These are phyloP conservation scores for Pythium dissotocum DNA, from an alignment of 352 stramenopile genomes.

Conservation along the genomic window DNA sequence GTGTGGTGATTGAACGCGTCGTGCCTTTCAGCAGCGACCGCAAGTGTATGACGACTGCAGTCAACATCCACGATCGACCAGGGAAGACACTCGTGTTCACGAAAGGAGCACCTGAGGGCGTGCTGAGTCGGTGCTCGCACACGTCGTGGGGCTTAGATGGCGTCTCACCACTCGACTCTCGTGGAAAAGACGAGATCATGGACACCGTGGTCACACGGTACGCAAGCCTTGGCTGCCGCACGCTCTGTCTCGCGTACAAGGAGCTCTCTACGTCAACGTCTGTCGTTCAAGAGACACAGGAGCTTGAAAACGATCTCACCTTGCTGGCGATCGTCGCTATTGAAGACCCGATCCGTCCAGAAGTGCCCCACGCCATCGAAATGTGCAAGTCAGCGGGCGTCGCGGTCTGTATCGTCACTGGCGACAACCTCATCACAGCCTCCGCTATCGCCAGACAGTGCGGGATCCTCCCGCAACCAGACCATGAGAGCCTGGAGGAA, in stretches of 20 bases:
- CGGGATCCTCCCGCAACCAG: slow-evolving; percentile 78
- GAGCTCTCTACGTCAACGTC: slow-evolving; percentile 28
- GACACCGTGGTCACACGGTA: slow-evolving; percentile 62
- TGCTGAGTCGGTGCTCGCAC: slow-evolving; percentile 46
- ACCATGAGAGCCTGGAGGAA: slow-evolving; percentile 4
- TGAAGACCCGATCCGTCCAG: slow-evolving; percentile 90
- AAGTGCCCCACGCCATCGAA: slow-evolving; percentile 89
- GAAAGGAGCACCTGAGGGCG: slow-evolving; percentile 58
- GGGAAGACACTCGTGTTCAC: slow-evolving; percentile 32
- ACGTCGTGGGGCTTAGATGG: slow-evolving; percentile 16
- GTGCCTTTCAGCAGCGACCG: slow-evolving; percentile 91
- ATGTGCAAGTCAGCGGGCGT: slow-evolving; percentile 93
- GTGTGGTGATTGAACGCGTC: slow-evolving; percentile 31
- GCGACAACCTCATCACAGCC: slow-evolving; percentile 91
- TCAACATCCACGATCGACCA: slow-evolving; percentile 30
- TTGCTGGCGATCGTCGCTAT: slow-evolving; percentile 89
- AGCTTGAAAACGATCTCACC: slow-evolving; percentile 41
- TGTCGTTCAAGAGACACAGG: slow-evolving; percentile 15
- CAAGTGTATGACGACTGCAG: slow-evolving; percentile 94
- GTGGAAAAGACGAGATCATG: slow-evolving; percentile 25
- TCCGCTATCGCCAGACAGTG: slow-evolving; percentile 85
- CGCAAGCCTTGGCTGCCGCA: slow-evolving; percentile 68
- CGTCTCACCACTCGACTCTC: neutral
- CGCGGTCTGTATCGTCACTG: slow-evolving; percentile 91
- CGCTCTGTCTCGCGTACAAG: slow-evolving; percentile 64